A percentile compares a stretch with the other conserved stretches of the same genome.
phyloP scores from a whole-genome alignment of 2,329 filamentous ascomycete species.

The Berkeleyomyces rouxiae region DNA sequence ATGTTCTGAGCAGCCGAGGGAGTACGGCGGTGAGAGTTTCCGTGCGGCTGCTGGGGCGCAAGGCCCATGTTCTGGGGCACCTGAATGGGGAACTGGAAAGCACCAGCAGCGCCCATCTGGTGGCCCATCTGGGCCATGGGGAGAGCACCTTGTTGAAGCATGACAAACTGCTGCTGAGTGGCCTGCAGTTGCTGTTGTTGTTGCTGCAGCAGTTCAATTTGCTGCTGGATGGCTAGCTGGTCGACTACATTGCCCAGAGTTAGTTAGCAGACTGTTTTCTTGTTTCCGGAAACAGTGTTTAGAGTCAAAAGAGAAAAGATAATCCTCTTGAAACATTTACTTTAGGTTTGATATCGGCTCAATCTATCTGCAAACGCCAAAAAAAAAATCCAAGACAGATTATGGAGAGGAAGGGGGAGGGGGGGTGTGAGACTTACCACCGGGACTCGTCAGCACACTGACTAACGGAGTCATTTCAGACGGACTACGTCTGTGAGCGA shows the following conservation, averaged over 20 bases:
- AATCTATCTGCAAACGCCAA: too few relatives aligned
- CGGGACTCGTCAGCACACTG: slow-evolving; percentile 64
- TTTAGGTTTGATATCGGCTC: too few relatives aligned
- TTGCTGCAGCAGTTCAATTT: slow-evolving; percentile 92
- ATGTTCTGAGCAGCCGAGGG: slow-evolving; percentile 92
- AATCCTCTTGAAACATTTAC: too few relatives aligned
- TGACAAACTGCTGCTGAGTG: slow-evolving; percentile 93
- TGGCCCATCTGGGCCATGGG: slow-evolving; percentile 54
- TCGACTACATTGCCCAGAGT: slow-evolving; percentile 48
- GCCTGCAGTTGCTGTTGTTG: slow-evolving; percentile 96
- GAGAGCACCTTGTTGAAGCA: slow-evolving; percentile 85
- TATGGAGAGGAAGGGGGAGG: neutral
- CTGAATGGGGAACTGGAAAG: slow-evolving; percentile 79
- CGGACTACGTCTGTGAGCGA: slow-evolving; percentile 90
- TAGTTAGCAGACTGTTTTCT: neutral
- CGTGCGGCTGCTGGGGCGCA: slow-evolving; percentile 59
- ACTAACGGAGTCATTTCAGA: slow-evolving; percentile 94
- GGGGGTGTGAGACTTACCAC: slow-evolving; percentile 36
- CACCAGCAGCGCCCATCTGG: slow-evolving; percentile 67
- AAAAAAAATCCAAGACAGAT: neutral
- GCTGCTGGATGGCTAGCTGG: slow-evolving; percentile 92
- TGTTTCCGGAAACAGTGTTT: too few relatives aligned
- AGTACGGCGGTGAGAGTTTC: slow-evolving; percentile 84
- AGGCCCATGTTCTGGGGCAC: slow-evolving; percentile 51
- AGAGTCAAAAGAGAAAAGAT: too few relatives aligned